Evolutionary conservation across 345 rosid species (phyloP), one percentile per base, ranked within the genome.

Genomic region (Populus tremula): DNA sequence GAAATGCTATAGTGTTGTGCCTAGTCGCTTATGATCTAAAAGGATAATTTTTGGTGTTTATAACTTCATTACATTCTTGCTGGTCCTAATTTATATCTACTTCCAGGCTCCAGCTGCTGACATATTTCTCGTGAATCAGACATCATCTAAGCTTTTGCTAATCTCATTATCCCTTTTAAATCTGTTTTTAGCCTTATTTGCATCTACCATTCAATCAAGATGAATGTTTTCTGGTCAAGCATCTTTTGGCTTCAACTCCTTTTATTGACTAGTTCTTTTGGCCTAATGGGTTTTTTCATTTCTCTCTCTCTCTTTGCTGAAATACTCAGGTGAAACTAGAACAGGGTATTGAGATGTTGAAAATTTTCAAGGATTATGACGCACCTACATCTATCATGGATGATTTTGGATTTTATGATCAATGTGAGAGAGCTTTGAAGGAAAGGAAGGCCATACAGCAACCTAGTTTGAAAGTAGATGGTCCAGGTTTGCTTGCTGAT

Each of bases 271-370:
- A 43, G 27, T 54, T 75, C 62, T 20, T 76, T 50, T 73, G 11
- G 1, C 33, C 73, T 76, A n/a, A 50, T 76, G 14, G 29, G 2
- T 59, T 59, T n/a, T 41, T n/a, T 59, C 63, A 0, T 59, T 23
- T 56, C 23, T 43, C 20, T 7, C 23, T 35, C 27, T 4, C 38
- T 61, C 4, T 31, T 31, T 80, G 31, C 23, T 71, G 74, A 27
- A 45, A 31, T 25, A 12, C 56, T 68, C 78, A 91, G 96, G 96
- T 92, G 86, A 89, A 84, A 79, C 76, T 88, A 54, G 88, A 85
- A 67, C 94, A 86, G 23, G 94, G 96, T 38, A 79, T 82, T 65
- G 94, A 92, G 88, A 90, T 92, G 89, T 85, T 90, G 68, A 87
- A 76, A 75, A 90, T 89, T n/a, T 92, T 88, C 69, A 90, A 89